phyloP scores from a whole-genome alignment of 2,329 filamentous ascomycete species.

The Monilinia aucupariae region DNA sequence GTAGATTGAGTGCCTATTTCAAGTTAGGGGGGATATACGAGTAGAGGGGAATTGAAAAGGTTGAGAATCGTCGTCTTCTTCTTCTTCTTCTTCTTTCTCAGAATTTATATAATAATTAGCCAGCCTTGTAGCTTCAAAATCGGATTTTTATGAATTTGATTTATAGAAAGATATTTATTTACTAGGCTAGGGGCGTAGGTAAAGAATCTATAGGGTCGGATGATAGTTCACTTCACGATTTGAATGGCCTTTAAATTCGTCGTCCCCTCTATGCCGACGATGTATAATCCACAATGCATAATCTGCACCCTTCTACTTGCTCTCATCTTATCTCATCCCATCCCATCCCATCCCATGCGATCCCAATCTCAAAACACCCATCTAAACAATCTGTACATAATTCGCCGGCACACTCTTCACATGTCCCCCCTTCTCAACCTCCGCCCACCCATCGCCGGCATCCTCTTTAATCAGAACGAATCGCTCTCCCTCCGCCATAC shows the following conservation, averaged over 20 bases:
- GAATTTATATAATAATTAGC: too few species aligned
- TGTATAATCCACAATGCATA: background rate
- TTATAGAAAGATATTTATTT: too few species aligned
- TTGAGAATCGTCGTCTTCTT: too few species aligned
- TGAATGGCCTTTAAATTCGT: background rate
- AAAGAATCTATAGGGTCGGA: background rate
- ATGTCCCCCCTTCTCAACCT: constrained; percentile 85
- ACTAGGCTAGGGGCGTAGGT: background rate
- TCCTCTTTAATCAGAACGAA: constrained; percentile 88
- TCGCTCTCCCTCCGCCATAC: constrained; percentile 82
- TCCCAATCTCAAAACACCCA: background rate
- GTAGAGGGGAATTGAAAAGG: too few species aligned
- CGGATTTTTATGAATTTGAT: too few species aligned
- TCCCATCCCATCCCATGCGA: background rate
- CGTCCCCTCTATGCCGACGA: background rate
- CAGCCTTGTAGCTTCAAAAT: too few species aligned
- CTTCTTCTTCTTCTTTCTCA: too few species aligned
- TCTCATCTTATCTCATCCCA: background rate
- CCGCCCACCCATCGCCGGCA: constrained; percentile 89
- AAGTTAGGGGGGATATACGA: too few species aligned
- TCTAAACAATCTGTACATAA: constrained; percentile 62
- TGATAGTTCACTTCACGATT: background rate
- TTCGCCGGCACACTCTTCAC: constrained; percentile 89
- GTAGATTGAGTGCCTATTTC: too few species aligned
- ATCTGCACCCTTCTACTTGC: background rate